phyloP scores from a whole-genome alignment of 2,329 filamentous ascomycete genomes.

The Cladobotryum protrusum region DNA sequence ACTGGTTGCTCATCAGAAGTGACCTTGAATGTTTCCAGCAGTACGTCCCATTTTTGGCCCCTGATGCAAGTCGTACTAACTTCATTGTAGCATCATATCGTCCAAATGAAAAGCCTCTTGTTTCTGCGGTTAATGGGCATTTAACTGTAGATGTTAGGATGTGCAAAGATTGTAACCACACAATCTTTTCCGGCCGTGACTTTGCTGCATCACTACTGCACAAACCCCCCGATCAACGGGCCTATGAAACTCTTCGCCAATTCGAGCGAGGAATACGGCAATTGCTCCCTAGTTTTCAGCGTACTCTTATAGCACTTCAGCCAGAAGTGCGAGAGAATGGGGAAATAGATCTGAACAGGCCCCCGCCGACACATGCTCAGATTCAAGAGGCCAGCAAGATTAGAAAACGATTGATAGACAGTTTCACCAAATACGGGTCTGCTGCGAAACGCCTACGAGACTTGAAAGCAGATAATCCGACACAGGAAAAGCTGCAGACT shows the following conservation, averaged over 20 bases:
- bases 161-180: conserved; percentile 77
- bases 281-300: conserved; percentile 78
- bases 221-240: conserved; percentile 67
- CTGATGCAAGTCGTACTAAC: neutral
- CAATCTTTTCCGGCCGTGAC: conserved; percentile 61
- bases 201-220: conserved; percentile 64
- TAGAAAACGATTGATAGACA: conserved; percentile 81
- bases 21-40: conserved; percentile 65
- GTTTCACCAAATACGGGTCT: conserved; percentile 79
- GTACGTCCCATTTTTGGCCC: conserved; percentile 22
- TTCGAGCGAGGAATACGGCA: conserved; percentile 83
- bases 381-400: conserved; percentile 83
- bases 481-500: conserved; percentile 70
- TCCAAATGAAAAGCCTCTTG: conserved; percentile 37
- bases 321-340: conserved; percentile 35
- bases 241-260: conserved; percentile 77
- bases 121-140: conserved; percentile 33
- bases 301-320: conserved; percentile 65
- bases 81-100: conserved; percentile 13
- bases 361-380: conserved; percentile 54
- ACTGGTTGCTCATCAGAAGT: conserved; percentile 84
- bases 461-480: conserved; percentile 63
- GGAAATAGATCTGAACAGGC: conserved; percentile 32
- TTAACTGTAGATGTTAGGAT: conserved; percentile 78
- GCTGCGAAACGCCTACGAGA: conserved; percentile 78